These are phyloP conservation scores for Trametes gibbosa DNA, from an alignment of 768 basidiomycete genomes.

Conservation along the genomic window DNA sequence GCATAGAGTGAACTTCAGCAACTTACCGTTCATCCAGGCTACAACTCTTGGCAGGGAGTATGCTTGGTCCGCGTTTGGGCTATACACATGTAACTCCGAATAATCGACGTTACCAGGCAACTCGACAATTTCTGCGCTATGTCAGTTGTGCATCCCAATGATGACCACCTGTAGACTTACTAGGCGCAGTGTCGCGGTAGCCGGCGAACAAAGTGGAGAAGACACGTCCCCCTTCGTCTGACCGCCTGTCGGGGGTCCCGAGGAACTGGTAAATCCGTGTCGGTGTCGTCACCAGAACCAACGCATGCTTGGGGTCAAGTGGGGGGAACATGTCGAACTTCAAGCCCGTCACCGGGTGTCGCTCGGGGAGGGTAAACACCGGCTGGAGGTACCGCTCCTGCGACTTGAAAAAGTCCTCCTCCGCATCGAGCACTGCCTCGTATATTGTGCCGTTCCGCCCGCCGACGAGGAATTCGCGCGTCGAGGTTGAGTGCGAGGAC, in stretches of 20 bases:
- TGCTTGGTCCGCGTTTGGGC: conserved; percentile 66
- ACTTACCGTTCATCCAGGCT: conserved; percentile 92
- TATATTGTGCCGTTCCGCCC: conserved; percentile 82
- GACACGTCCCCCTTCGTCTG: conserved; percentile 74
- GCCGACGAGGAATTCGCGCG: conserved; percentile 84
- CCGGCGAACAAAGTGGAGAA: conserved; percentile 72
- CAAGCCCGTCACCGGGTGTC: conserved; percentile 81
- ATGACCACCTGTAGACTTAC: conserved; percentile 44
- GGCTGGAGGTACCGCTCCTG: conserved; percentile 75
- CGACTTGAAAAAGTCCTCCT: conserved; percentile 90
- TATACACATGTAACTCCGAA: conserved; percentile 82
- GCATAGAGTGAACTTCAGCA: background rate
- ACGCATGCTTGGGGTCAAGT: conserved; percentile 54
- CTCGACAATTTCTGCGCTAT: conserved; percentile 76
- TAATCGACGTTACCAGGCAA: conserved; percentile 74
- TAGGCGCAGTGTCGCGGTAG: conserved; percentile 77
- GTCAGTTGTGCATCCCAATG: conserved; percentile 21
- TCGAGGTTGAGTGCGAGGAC: conserved; percentile 67
- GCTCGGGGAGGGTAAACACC: conserved; percentile 76
- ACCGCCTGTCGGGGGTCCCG: conserved; percentile 61
- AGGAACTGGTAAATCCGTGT: conserved; percentile 90
- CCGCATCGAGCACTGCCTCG: conserved; percentile 85
- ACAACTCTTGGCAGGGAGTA: conserved; percentile 67
- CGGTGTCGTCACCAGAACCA: conserved; percentile 82
- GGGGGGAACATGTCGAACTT: conserved; percentile 76